These are phyloP conservation scores for Corchorus capsularis DNA, from an alignment of 345 rosid species.

Conservation along the genomic window DNA sequence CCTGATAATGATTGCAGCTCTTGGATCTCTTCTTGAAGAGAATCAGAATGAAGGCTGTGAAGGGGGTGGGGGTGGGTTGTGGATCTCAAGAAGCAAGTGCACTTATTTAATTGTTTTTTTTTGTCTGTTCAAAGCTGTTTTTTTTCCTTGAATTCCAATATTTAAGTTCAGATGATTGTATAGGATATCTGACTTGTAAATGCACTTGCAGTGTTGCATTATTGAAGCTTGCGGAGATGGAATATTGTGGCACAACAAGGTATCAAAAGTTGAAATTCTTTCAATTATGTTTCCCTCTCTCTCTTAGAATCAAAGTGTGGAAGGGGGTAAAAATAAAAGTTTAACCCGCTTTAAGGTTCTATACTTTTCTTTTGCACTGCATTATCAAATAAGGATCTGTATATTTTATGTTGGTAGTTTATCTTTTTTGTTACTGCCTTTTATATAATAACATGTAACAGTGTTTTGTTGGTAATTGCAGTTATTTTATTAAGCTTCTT, in stretches of 20 bases:
- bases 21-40: background rate
- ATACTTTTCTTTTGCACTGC: background rate
- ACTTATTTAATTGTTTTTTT: background rate
- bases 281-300: background rate
- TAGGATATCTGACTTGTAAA: constrained; percentile 10
- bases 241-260: constrained; percentile 98
- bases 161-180: background rate
- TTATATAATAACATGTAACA: background rate
- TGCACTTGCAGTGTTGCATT: constrained; percentile 72
- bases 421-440: background rate
- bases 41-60: background rate
- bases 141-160: background rate
- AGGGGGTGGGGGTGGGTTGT: background rate
- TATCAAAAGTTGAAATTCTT: constrained; percentile 27
- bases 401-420: background rate
- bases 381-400: background rate
- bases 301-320: background rate
- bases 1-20: background rate
- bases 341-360: constrained; percentile 2
- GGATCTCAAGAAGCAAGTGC: background rate
- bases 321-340: background rate
- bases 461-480: constrained; percentile 33
- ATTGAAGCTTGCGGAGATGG: constrained; percentile 83
- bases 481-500: constrained; percentile 87
- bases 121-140: background rate